These are phyloP conservation scores for Kwoniella dejecticola DNA, from an alignment of 768 basidiomycete species.

Conservation along the genomic window DNA sequence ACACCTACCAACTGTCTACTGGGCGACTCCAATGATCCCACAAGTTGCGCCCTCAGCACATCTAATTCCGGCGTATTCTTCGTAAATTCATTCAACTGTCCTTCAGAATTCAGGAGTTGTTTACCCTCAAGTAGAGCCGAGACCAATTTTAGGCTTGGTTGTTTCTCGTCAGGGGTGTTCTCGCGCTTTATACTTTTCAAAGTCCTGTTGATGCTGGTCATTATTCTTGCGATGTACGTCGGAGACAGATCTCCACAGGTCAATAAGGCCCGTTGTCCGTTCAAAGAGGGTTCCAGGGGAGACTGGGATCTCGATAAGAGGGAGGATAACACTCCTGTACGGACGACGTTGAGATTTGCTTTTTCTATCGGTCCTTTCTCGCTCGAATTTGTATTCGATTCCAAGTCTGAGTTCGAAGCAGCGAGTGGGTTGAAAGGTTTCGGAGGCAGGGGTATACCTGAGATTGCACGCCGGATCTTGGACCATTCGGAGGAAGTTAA, in stretches of 20 bases:
- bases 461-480: conserved; percentile 70
- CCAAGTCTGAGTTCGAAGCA: too few relatives aligned
- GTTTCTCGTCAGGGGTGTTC: conserved; percentile 26
- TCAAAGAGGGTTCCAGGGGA: not conserved
- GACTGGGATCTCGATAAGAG: conserved; percentile 61
- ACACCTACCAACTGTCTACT: conserved; percentile 72
- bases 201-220: conserved; percentile 34
- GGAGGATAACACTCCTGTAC: conserved; percentile 77
- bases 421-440: conserved; percentile 10
- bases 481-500: conserved; percentile 68
- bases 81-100: conserved; percentile 63
- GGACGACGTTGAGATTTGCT: conserved; percentile 65
- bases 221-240: conserved; percentile 39
- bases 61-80: conserved; percentile 76
- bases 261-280: conserved; percentile 49
- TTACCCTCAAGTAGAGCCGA: conserved; percentile 76
- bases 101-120: conserved; percentile 63
- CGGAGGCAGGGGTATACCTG: conserved; percentile 57
- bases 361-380: not conserved
- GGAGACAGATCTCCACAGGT: conserved; percentile 49
- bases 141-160: conserved; percentile 62
- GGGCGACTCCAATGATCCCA: conserved; percentile 77
- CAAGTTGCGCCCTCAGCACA: conserved; percentile 75
- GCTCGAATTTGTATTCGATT: not conserved
- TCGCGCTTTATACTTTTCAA: conserved; percentile 33